phyloP scores from a whole-genome alignment of 768 basidiomycete species.

The Exidia glandulosa region DNA sequence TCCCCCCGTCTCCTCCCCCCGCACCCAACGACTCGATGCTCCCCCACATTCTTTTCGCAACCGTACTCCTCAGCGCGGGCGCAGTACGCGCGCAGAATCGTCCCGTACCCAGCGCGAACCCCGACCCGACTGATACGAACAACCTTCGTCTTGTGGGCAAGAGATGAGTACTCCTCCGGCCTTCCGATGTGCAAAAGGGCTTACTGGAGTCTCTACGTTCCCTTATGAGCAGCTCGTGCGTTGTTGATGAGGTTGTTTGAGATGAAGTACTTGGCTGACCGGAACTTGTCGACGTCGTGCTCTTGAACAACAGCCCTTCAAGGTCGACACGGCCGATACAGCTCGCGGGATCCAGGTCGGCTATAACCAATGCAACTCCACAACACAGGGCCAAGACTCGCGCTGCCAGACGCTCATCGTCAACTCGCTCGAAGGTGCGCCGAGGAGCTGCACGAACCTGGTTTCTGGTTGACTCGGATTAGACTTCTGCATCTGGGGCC shows the following conservation, averaged over 20 bases:
- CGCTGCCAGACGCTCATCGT: slow-evolving; percentile 61
- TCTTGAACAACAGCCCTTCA: slow-evolving; percentile 13
- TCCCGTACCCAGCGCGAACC: not conserved
- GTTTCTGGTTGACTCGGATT: no score
- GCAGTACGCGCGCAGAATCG: not conserved
- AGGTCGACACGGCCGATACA: slow-evolving; percentile 21
- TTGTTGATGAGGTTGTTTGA: no score
- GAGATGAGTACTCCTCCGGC: no score
- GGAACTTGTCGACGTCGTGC: not conserved
- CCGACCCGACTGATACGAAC: not conserved
- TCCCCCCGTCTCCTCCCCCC: no score
- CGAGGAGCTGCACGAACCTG: no score
- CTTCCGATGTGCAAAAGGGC: no score
- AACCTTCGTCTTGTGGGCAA: not conserved
- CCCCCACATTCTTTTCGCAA: not conserved
- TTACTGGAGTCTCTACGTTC: no score
- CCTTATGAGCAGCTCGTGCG: not conserved
- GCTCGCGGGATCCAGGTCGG: slow-evolving; percentile 49
- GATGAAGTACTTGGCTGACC: not conserved
- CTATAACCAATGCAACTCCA: slow-evolving; percentile 58
- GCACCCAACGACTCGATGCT: no score
- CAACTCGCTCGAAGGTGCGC: slow-evolving; percentile 39
- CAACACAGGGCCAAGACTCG: slow-evolving; percentile 49
- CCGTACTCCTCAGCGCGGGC: not conserved
- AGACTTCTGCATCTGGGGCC: slow-evolving; percentile 68